These are phyloP conservation scores for Keithomyces neogunnii DNA, from an alignment of 2,329 filamentous ascomycete species.

Conservation along the genomic window DNA sequence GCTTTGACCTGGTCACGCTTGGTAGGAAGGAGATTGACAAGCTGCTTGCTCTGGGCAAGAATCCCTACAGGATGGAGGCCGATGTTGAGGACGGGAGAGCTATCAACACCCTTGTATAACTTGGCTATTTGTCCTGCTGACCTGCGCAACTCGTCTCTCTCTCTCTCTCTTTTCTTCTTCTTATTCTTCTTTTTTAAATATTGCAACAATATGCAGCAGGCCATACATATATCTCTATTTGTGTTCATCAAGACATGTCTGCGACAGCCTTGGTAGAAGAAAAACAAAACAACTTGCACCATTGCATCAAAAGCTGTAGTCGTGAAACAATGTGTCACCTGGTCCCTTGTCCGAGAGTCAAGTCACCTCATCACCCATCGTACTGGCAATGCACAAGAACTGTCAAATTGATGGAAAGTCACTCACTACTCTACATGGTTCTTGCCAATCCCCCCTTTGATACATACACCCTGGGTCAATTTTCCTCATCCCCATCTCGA, in stretches of 20 bases:
- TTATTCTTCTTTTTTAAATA: too few species aligned
- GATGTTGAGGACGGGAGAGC: constrained; percentile 32
- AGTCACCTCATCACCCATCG: too few species aligned
- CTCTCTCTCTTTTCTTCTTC: too few species aligned
- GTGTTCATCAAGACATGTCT: too few species aligned
- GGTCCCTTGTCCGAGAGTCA: too few species aligned
- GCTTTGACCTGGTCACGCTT: constrained; percentile 42
- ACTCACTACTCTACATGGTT: constrained; percentile 8
- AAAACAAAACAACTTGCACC: too few species aligned
- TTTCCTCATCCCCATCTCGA: not conserved
- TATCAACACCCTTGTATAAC: constrained; percentile 24
- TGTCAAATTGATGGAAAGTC: not conserved
- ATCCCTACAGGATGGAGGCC: constrained; percentile 37
- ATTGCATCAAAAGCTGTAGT: too few species aligned
- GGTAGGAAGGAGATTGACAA: constrained; percentile 39
- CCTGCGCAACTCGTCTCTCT: too few species aligned
- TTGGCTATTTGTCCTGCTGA: not conserved
- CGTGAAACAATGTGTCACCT: too few species aligned
- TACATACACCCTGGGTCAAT: not conserved
- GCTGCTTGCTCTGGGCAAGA: constrained; percentile 34
- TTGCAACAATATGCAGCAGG: too few species aligned
- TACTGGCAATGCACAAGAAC: not conserved
- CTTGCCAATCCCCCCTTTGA: constrained; percentile 1
- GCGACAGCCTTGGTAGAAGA: too few species aligned
- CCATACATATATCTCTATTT: too few species aligned